phyloP scores from a whole-genome alignment of 2,329 filamentous ascomycete species.

The Pyrenochaeta sp. region DNA sequence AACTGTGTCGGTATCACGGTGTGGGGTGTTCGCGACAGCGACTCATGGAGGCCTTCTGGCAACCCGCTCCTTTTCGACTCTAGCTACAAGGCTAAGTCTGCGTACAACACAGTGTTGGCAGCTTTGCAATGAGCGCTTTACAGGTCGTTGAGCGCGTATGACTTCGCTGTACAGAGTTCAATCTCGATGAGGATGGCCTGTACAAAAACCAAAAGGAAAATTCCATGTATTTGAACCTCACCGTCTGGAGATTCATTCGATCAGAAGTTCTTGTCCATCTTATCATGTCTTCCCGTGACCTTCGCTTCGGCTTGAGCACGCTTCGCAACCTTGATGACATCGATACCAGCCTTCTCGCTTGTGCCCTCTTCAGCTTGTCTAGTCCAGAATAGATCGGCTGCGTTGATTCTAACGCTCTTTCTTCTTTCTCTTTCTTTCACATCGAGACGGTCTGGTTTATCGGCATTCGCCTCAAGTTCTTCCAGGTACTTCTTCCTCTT shows the following conservation, averaged over 20 bases:
- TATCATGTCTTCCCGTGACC: constrained; percentile 18
- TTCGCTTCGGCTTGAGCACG: constrained; percentile 24
- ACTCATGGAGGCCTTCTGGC: constrained; percentile 56
- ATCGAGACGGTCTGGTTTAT: constrained; percentile 25
- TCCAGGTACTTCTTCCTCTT: constrained; percentile 39
- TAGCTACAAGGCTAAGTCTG: constrained; percentile 55
- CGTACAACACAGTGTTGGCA: constrained; percentile 45
- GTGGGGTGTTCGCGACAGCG: constrained; percentile 61
- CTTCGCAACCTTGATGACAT: constrained; percentile 38
- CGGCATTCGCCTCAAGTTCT: constrained; percentile 32
- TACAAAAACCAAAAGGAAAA: neutral
- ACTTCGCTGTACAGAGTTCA: constrained; percentile 8
- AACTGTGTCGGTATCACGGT: constrained; percentile 75
- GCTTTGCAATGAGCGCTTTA: constrained; percentile 27
- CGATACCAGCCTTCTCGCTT: constrained; percentile 30
- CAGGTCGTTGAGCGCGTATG: neutral
- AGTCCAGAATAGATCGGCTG: constrained; percentile 42
- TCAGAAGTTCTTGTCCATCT: constrained; percentile 3
- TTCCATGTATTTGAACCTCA: neutral
- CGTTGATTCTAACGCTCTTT: constrained; percentile 43
- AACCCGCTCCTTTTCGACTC: constrained; percentile 57
- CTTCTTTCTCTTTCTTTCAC: constrained; percentile 37
- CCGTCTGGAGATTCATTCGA: neutral
- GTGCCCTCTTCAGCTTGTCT: constrained; percentile 39
- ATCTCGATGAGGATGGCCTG: neutral